A percentile compares a stretch with the other conserved stretches of the same genome.
Evolutionary conservation across 768 basidiomycete genomes (phyloP).

Genomic region (Mycena amicta): DNA sequence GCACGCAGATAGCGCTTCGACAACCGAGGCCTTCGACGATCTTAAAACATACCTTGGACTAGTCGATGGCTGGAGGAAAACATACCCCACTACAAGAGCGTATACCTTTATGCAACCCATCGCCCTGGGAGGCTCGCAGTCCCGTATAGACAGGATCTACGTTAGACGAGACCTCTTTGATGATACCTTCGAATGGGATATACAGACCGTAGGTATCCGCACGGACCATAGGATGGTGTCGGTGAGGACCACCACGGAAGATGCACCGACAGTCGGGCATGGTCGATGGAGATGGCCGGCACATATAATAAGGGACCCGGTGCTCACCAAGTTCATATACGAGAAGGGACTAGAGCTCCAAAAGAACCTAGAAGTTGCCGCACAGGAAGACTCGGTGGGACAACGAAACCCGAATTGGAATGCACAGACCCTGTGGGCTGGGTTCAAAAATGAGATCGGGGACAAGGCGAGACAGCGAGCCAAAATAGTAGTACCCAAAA

Average conservation of each 20-base stretch:
- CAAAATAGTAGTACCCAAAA: not conserved
- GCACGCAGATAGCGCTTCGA: not conserved
- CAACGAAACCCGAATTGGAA: slow-evolving; percentile 2
- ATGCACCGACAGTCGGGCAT: not conserved
- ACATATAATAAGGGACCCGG: slow-evolving; percentile 1
- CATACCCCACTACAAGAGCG: slow-evolving; percentile 7
- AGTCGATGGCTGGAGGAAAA: slow-evolving; percentile 16
- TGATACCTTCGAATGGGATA: slow-evolving; percentile 11
- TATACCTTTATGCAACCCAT: slow-evolving; percentile 9
- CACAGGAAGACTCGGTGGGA: not conserved
- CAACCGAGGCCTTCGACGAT: slow-evolving; percentile 2
- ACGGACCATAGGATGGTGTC: slow-evolving; percentile 5
- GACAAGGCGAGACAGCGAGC: slow-evolving; percentile 1
- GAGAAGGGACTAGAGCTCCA: slow-evolving; percentile 1
- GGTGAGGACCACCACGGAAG: not conserved
- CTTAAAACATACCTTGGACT: slow-evolving; percentile 3
- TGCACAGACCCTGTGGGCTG: slow-evolving; percentile 12
- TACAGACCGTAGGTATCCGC: not conserved
- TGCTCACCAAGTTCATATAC: not conserved
- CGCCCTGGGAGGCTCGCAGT: slow-evolving; percentile 1
- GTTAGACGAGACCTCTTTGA: not conserved
- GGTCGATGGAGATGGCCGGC: slow-evolving; percentile 15
- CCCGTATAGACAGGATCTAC: slow-evolving; percentile 11
- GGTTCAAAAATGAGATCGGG: slow-evolving; percentile 4
- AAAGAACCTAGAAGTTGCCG: not conserved